Evolutionary conservation across 257 asterid species (phyloP), one percentile per base, ranked within the genome.

Genomic region (Gentiana straminea): DNA sequence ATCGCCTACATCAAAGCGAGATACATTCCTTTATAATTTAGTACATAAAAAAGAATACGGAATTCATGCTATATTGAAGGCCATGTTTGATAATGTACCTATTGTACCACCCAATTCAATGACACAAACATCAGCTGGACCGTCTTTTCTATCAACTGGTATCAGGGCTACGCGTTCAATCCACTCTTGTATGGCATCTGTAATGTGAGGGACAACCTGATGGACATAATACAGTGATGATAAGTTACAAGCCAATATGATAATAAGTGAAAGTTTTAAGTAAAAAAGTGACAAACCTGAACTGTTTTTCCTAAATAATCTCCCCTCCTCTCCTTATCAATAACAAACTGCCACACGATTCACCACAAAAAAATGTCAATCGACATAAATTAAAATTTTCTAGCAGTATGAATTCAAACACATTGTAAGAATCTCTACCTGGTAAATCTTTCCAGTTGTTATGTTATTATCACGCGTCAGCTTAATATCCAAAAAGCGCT

Each of bases 401-500:
- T 49, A 39, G 43, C 35, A 57, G 34, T 34, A 65, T 39, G n/a
- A 13, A 50, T 6, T 7, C 5, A 32, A 58, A 36, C 8, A 1
- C 47, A 45, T 39, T 9, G 38, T 49, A 11, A 55, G 2, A 38
- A 13, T 1, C 77, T 72, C 38, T 76, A 72, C 97, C 93, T 90
- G 94, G 82, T 78, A 90, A 69, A 90, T 77, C 74, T 90, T 90
- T 57, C 97, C 97, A 3, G 94, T 90, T 5, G 97, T 90, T 64
- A 90, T 80, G 60, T 90, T 90, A 67, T 90, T 84, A 60, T 90
- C 95, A 46, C 94, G 77, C 0, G 95, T 90, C 71, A 86, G 63
- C 61, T 74, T 84, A 58, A 84, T 79, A 77, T 90, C 90, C 71
- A 90, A 76, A 58, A 90, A 90, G 45, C 97, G 93, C 70, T 90